Percentiles rank a stretch among this genome's conserved stretches.
phyloP scores from a whole-genome alignment of 2,329 filamentous ascomycete genomes.

The Curvularia hawaiiensis region DNA sequence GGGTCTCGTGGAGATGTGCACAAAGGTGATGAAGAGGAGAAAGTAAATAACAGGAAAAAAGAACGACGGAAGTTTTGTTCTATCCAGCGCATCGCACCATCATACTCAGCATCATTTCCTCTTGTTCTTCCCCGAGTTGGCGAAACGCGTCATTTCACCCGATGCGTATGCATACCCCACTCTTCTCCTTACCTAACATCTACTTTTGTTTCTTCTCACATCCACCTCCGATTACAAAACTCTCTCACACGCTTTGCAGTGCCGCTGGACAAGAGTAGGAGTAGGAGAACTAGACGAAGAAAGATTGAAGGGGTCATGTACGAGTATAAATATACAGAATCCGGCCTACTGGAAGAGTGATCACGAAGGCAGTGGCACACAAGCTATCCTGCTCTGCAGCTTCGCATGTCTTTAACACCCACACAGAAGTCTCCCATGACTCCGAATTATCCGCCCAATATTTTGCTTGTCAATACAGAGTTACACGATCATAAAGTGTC shows the following conservation, averaged over 20 bases:
- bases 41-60: slow-evolving; percentile 62
- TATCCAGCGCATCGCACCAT: background rate
- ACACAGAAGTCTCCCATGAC: background rate
- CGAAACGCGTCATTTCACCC: background rate
- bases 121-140: background rate
- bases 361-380: background rate
- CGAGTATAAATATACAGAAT: background rate
- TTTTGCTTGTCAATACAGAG: background rate
- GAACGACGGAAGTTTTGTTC: background rate
- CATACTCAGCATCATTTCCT: background rate
- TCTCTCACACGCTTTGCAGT: background rate
- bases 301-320: background rate
- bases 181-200: background rate
- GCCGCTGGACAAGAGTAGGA: background rate
- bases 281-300: background rate
- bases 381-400: background rate
- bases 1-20: slow-evolving; percentile 90
- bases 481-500: background rate
- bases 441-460: background rate
- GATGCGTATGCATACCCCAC: background rate
- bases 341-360: background rate
- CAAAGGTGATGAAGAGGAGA: slow-evolving; percentile 85
- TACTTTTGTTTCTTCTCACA: background rate
- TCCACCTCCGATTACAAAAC: background rate
- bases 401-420: background rate